Base-by-base conservation (phyloP, 2,329 filamentous ascomycete genomes). In the Alternaria arborescens region DNA sequence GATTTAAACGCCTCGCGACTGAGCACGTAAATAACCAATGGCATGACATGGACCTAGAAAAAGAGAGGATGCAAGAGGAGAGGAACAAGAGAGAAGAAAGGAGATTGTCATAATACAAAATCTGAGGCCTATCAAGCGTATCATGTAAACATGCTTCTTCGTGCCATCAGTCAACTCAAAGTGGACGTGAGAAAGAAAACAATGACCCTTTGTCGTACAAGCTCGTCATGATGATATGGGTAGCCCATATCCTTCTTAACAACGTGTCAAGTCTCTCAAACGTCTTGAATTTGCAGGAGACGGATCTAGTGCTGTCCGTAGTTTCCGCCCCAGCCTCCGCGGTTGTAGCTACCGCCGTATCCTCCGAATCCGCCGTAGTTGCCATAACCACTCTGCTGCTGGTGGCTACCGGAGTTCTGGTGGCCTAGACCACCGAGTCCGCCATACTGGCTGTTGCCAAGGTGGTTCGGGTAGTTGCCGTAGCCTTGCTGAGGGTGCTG, bases 401-500 rank as follows among this genome's bases (percentile, higher is more conserved):
- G 82, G 65, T 82, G 80, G 62, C 71, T 74, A 61, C 80, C 81
- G 28, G 76, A 79, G 61, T 77, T 79, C 65, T 83, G 82, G 64
- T 84, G 82, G 44, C 83, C 83, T 47, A 85, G 79, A 48, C 83
- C 84, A 57, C 83, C 83, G 40, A 86, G 80, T 55, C 82, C 84
- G 42, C 85, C 86, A 70, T 86, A 85, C 56, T 83, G 80, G 62
- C 78, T 79, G 63, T 83, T 81, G 34, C 79, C 77, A 57, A 85
- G 68, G 54, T 85, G 82, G 58, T 80, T 78, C 30, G 84, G 84
- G 65, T 88, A 88, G 44, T 81, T 83, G 53, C 84, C 84, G 66
- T 87, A 88, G 46, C 81, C 83, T 72, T 85, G 84, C 72, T 88
- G 86, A 52, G 80, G 82, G 73, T 86, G 85, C 52, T 86, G 83